These are phyloP conservation scores for Sanghuangporus sanghuang DNA, from an alignment of 1,284 basidiomycete genomes.

Conservation along the genomic window DNA sequence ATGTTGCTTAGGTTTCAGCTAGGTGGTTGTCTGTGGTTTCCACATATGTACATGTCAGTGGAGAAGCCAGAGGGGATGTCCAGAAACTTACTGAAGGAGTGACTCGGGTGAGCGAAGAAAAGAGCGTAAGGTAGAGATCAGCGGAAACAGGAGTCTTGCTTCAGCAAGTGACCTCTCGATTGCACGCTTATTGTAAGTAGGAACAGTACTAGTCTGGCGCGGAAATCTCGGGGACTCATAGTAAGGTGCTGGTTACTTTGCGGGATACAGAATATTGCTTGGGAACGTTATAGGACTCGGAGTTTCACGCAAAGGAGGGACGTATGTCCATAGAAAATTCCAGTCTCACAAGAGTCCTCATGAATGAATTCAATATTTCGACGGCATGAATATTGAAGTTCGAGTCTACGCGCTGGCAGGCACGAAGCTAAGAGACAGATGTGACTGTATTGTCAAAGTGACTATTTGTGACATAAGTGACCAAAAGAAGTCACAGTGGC, in stretches of 20 bases:
- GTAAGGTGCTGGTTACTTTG: too few relatives aligned
- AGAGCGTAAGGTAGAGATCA: background rate
- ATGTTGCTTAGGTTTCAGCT: background rate
- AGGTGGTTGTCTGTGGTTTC: background rate
- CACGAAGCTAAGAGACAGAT: background rate
- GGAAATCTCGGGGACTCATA: too few relatives aligned
- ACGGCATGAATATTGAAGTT: background rate
- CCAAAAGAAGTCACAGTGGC: constrained; percentile 1
- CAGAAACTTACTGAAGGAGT: constrained; percentile 4
- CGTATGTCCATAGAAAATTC: too few relatives aligned
- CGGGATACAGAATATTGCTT: too few relatives aligned
- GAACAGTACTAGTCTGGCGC: too few relatives aligned
- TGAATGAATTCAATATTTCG: too few relatives aligned
- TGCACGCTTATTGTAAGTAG: too few relatives aligned
- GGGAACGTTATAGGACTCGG: too few relatives aligned
- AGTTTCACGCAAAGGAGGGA: too few relatives aligned
- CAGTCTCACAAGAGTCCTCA: too few relatives aligned
- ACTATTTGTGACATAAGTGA: background rate
- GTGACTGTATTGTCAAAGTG: background rate
- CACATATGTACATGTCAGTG: background rate
- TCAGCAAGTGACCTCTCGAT: background rate
- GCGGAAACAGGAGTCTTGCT: background rate
- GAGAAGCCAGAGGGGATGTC: background rate
- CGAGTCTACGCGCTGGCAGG: background rate
- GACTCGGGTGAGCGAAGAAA: background rate